Evolutionary conservation across 2,329 filamentous ascomycete species (phyloP).

Genomic region (Ophiocordyceps camponoti-floridani): DNA sequence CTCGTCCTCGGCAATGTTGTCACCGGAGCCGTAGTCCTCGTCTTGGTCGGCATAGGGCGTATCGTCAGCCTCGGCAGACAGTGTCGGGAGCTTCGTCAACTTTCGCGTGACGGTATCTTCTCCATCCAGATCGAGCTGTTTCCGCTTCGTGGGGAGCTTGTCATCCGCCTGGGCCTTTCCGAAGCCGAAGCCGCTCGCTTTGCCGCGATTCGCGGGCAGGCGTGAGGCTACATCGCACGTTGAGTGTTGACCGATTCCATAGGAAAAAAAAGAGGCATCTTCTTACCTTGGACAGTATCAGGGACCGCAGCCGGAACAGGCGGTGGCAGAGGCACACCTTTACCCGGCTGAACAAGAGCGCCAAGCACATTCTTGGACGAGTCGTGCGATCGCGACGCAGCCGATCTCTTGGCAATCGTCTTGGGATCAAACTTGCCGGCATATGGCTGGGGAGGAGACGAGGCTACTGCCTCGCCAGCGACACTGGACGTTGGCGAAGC

Average conservation of each 20-base stretch:
- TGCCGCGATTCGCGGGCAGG: slow-evolving; percentile 49
- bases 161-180: slow-evolving; percentile 51
- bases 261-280: not conserved
- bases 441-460: slow-evolving; percentile 40
- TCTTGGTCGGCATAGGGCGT: slow-evolving; percentile 44
- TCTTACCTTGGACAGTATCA: slow-evolving; percentile 19
- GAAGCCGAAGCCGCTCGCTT: slow-evolving; percentile 73
- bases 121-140: slow-evolving; percentile 61
- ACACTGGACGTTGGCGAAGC: slow-evolving; percentile 30
- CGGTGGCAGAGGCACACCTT: slow-evolving; percentile 8
- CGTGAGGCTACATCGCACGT: slow-evolving; percentile 24
- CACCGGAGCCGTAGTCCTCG: slow-evolving; percentile 53
- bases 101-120: slow-evolving; percentile 77
- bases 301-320: slow-evolving; percentile 7
- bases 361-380: slow-evolving; percentile 31
- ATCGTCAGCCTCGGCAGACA: slow-evolving; percentile 46
- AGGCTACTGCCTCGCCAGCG: slow-evolving; percentile 21
- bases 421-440: slow-evolving; percentile 77
- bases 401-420: slow-evolving; percentile 63
- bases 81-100: slow-evolving; percentile 73
- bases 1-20: slow-evolving; percentile 65
- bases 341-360: slow-evolving; percentile 22
- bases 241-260: not conserved
- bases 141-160: slow-evolving; percentile 51
- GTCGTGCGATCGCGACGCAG: slow-evolving; percentile 37